A percentile compares a stretch with the other conserved stretches of the same genome.
Conservation (phyloP, 345 rosid genomes). For the Brassica carinata region DNA sequence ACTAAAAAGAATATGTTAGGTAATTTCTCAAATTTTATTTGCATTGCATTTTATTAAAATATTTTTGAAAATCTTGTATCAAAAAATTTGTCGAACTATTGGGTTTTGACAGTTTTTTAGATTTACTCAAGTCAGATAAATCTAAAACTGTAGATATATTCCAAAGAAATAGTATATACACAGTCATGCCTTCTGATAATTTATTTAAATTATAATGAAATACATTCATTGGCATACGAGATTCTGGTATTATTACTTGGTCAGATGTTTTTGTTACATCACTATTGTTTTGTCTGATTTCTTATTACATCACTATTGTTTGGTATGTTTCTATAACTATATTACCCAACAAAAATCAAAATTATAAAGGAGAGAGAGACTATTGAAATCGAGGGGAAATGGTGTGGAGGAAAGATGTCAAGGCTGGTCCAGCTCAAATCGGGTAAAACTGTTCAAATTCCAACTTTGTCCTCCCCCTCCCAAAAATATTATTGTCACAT, state of each 20-base stretch:
- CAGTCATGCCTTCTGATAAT: neutral
- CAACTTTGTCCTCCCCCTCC: constrained; percentile 23
- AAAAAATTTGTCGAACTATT: neutral
- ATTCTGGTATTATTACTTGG: neutral
- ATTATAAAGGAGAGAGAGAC: constrained; percentile 3
- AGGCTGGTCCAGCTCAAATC: constrained; percentile 56
- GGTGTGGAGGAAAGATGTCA: constrained; percentile 34
- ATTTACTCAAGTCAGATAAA: neutral
- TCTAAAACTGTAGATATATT: neutral
- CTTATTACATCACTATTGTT: constrained; percentile 11
- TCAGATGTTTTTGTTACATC: neutral
- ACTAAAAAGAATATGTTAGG: too few relatives aligned
- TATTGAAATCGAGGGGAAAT: constrained; percentile 29
- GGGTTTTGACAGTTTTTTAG: neutral
- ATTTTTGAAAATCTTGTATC: neutral
- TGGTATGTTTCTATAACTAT: neutral
- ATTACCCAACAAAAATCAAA: neutral
- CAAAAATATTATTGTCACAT: constrained; percentile 33
- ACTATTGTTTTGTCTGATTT: constrained; percentile 6
- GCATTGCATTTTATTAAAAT: neutral
- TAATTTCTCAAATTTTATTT: neutral
- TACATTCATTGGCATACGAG: neutral
- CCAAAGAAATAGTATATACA: neutral
- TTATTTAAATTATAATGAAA: neutral
- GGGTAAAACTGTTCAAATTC: constrained; percentile 15